phyloP scores from a whole-genome alignment of 345 rosid species.

The Pugionium dolabratum region DNA sequence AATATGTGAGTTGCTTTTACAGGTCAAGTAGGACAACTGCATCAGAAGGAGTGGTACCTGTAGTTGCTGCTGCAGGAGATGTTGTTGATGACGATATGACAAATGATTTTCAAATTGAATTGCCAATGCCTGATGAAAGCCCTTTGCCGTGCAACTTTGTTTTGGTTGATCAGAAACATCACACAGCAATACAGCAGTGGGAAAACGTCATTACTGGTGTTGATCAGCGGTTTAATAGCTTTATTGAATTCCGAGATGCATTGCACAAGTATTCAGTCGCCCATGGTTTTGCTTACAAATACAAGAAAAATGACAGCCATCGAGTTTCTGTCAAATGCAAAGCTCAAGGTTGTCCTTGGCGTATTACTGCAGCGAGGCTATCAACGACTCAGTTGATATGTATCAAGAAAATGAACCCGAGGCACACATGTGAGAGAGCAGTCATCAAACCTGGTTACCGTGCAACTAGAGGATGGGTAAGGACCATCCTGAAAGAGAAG shows the following conservation, averaged over 20 bases:
- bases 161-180: conserved; percentile 52
- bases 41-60: conserved; percentile 57
- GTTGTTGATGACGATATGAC: conserved; percentile 35
- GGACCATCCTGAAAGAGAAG: conserved; percentile 88
- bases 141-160: conserved; percentile 48
- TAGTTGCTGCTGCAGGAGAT: conserved; percentile 45
- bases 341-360: conserved; percentile 88
- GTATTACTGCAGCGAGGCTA: conserved; percentile 81
- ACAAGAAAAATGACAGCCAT: conserved; percentile 90
- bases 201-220: conserved; percentile 87
- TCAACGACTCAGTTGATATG: conserved; percentile 81
- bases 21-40: conserved; percentile 77
- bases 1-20: conserved; percentile 29
- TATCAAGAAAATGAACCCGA: conserved; percentile 78
- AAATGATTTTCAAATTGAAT: conserved; percentile 38
- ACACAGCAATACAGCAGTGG: conserved; percentile 75
- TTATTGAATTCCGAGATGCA: conserved; percentile 84
- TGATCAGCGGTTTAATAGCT: conserved; percentile 81
- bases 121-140: conserved; percentile 43
- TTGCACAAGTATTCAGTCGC: conserved; percentile 88
- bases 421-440: conserved; percentile 90
- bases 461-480: conserved; percentile 92
- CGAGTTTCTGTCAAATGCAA: conserved; percentile 92
- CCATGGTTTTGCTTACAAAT: conserved; percentile 81
- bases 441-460: conserved; percentile 76